These are phyloP conservation scores for Hordeum pubiflorum DNA, from an alignment of 202 grass and related monocot species.

Conservation along the genomic window DNA sequence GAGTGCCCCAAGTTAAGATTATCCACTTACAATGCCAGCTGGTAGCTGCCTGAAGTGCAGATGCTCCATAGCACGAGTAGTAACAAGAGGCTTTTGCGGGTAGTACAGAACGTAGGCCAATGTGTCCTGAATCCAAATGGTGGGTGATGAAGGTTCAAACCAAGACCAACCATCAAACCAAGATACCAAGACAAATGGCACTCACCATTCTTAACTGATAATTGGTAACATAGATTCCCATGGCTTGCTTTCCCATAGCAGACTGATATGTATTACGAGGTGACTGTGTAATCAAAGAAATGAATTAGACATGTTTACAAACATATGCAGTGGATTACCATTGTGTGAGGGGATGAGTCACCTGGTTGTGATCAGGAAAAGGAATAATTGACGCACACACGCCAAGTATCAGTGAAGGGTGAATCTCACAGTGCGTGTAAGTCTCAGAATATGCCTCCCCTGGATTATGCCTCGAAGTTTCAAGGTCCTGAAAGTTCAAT, in stretches of 20 bases:
- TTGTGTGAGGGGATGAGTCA: slow-evolving; percentile 28
- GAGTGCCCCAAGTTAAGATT: background rate
- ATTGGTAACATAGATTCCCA: slow-evolving; percentile 99
- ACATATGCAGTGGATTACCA: background rate
- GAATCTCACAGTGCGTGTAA: slow-evolving; percentile 97
- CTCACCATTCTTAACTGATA: slow-evolving; percentile 97
- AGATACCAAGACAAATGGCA: slow-evolving; percentile 23
- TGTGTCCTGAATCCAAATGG: slow-evolving; percentile 62
- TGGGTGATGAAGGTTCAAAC: slow-evolving; percentile 18
- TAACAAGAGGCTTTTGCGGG: slow-evolving; percentile 96
- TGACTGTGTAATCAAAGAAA: slow-evolving; percentile 59
- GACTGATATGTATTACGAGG: slow-evolving; percentile 99
- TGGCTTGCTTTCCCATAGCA: slow-evolving; percentile 99
- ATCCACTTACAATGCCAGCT: slow-evolving; percentile 85
- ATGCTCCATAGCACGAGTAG: slow-evolving; percentile 98
- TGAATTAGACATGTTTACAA: slow-evolving; percentile 12
- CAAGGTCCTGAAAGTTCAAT: slow-evolving; percentile 65
- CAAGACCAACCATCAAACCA: slow-evolving; percentile 11
- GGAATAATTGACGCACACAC: slow-evolving; percentile 98
- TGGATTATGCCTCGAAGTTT: slow-evolving; percentile 58
- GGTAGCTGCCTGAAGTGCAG: slow-evolving; percentile 96
- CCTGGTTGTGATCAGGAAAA: slow-evolving; percentile 99
- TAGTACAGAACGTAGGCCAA: slow-evolving; percentile 98
- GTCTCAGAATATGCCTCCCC: slow-evolving; percentile 68
- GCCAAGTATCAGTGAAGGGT: slow-evolving; percentile 94